Percentiles rank a stretch among this genome's conserved stretches.
Conservation (phyloP, 257 asterid genomes). For the Solanum virginianum region DNA sequence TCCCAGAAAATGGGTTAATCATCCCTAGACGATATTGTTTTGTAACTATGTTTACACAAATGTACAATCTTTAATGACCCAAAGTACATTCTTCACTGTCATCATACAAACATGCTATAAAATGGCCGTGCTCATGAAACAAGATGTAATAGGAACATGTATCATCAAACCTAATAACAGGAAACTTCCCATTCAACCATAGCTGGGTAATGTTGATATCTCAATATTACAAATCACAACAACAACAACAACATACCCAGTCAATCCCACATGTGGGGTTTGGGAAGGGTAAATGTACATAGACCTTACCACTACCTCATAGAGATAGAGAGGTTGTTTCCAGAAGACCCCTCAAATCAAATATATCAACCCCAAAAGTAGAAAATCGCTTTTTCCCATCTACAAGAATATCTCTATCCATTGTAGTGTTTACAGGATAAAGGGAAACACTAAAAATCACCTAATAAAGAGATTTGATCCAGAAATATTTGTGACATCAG, state of each 20-base stretch:
- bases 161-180: neutral
- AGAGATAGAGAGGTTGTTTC: too few species aligned
- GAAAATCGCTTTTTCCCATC: neutral
- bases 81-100: neutral
- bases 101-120: neutral
- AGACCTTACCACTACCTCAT: too few species aligned
- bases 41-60: neutral
- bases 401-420: neutral
- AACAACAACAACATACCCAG: too few species aligned
- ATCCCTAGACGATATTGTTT: neutral
- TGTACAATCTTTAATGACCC: neutral
- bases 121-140: neutral
- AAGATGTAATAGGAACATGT: neutral
- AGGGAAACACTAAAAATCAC: conserved; percentile 19
- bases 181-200: neutral
- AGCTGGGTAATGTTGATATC: neutral
- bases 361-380: too few species aligned
- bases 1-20: neutral
- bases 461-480: conserved; percentile 71
- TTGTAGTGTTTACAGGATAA: neutral
- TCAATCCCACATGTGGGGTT: too few species aligned
- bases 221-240: neutral
- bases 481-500: conserved; percentile 62
- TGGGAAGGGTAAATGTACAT: too few species aligned
- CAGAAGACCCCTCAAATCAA: too few species aligned